These are phyloP conservation scores for Limnanthes douglasii DNA, from an alignment of 345 rosid species.

Conservation along the genomic window DNA sequence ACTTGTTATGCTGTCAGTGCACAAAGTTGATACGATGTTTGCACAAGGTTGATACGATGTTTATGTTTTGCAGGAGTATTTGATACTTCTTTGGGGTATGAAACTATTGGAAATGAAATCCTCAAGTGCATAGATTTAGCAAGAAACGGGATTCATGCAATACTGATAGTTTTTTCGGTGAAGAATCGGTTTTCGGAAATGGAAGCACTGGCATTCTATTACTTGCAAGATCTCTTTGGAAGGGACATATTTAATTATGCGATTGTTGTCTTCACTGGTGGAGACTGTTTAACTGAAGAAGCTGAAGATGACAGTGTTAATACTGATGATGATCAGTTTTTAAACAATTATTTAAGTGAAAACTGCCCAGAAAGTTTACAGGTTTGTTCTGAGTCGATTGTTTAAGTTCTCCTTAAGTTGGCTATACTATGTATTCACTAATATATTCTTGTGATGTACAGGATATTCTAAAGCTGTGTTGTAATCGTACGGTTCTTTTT, in stretches of 20 bases:
- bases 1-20: too few species aligned
- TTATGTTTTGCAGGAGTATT: slow-evolving; percentile 13
- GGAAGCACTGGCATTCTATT: slow-evolving; percentile 8
- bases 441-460: neutral
- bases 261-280: slow-evolving; percentile 16
- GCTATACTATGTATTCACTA: neutral
- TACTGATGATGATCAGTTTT: slow-evolving; percentile 6
- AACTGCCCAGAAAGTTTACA: slow-evolving; percentile 9
- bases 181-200: slow-evolving; percentile 12
- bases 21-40: too few species aligned
- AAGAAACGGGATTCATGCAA: slow-evolving; percentile 12
- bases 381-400: neutral
- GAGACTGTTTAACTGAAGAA: slow-evolving; percentile 11
- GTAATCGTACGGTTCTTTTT: slow-evolving; percentile 13
- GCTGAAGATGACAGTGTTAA: too few species aligned
- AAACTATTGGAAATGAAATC: slow-evolving; percentile 11
- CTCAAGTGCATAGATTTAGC: slow-evolving; percentile 10
- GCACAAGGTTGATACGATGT: too few species aligned
- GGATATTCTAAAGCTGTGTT: slow-evolving; percentile 14
- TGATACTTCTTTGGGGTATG: slow-evolving; percentile 9
- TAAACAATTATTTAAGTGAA: slow-evolving; percentile 10
- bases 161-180: slow-evolving; percentile 13
- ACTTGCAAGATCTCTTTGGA: slow-evolving; percentile 10
- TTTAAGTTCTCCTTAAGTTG: neutral
- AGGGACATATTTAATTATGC: slow-evolving; percentile 8